Base-by-base conservation (phyloP, 1,284 basidiomycete species). In the Cryptococcus maquisensis region DNA sequence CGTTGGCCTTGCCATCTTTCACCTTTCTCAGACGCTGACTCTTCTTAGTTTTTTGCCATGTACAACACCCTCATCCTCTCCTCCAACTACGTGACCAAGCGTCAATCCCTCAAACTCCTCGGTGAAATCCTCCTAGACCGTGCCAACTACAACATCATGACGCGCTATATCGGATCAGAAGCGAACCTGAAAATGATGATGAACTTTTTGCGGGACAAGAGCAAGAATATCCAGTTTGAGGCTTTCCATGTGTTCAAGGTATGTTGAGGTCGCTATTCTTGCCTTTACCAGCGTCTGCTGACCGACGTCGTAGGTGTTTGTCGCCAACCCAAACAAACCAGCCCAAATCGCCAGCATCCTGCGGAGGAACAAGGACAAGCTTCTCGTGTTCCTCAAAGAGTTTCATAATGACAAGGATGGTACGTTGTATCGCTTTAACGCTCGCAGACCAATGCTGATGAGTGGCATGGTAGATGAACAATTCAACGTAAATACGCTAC, bases 181-280 rank as follows among this genome's bases (percentile, higher is more conserved):
- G 87, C 87, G 38, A 99, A 98, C 72, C 82, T 99, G 58, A 98
- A 98, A 84, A 90, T 95, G 84, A 97, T 98, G 91, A 99, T 99
- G 95, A 98, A 98, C 75, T 82, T 98, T 50, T 80, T 99, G 48
- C 83, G 93, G 59, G 93, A 98, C 71, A 93, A 93, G 81, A 95
- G 91, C 81, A 90, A 92, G 81, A 98, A 99, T 75, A 98, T 99
- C 51, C 95, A 99, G 76, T 98, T 98, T 59, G 95, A 99, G 75
- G 95, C 95, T 2, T 99, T 99, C 78, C 96, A 98, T 68, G 96
- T 99, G 35, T 99, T 99, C 84, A 99, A 98, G 84, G 95, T 94
- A 55, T 48, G 79, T 54, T 38, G 20, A 23, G 7, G 9, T 40
- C 10, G 9, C 20, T 8, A 10, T 40, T 2, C 7, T 40, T n/a